Base-by-base conservation (phyloP, 176 grass and related monocot species). In the Dactylis glomerata region DNA sequence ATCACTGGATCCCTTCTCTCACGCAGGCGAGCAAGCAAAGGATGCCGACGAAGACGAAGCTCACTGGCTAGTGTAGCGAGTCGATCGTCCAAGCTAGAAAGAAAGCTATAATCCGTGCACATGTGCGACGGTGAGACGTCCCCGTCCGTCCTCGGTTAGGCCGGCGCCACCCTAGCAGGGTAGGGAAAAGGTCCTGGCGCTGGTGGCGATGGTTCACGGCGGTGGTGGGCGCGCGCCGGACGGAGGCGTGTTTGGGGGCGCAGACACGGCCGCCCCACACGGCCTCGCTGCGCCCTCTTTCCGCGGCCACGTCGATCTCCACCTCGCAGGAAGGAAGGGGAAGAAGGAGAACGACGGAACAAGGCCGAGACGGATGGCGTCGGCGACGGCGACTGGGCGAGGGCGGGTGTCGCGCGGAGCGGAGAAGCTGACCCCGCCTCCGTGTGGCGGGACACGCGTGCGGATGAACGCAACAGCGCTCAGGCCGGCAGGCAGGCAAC, bases 51-150 rank as follows among this genome's bases (percentile, higher is more conserved):
- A 41, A 42, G 19, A 42, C 41, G 41, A 42, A 42, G 41, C 33
- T 67, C 32, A 65, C 28, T 17, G 20, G 10, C 28, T 17, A 22
- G 10, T 42, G 2, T 44, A 42, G n/a, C 12, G 20, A 56, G 50
- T 10, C 38, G 66, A 23, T 24, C 38, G n/a, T 40, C 68, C 68
- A 70, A 44, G 69, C 37, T 24, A 26, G 23, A 28, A 49, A 73
- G 70, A 73, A 47, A 19, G 42, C 27, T 19, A 9, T 11, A 16
- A 74, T 27, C 44, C 27, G 70, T 19, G 16, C 47, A 19, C 64
- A 67, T 42, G 88, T 31, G 62, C 20, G 79, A 46, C 12, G 74
- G 79, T 78, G 80, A 66, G 83, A 69, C 83, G 51, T 90, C 71
- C 19, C 28, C 1, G 16, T 86, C 88, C 62, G 22, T 86, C 88